Evolutionary conservation across 1,284 basidiomycete species (phyloP).

Genomic region (Naganishia liquefaciens): DNA sequence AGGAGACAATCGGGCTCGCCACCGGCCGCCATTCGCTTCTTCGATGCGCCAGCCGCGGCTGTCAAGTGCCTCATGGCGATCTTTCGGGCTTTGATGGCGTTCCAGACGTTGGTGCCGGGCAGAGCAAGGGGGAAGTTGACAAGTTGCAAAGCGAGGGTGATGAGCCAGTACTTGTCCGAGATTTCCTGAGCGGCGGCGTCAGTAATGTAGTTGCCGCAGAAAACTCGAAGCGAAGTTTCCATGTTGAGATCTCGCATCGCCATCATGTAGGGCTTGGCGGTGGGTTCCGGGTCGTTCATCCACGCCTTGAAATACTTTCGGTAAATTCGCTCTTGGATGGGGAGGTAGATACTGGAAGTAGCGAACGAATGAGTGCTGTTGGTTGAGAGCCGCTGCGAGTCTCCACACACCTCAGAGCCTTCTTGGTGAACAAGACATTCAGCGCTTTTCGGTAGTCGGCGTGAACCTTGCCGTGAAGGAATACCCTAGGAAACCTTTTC

Average conservation of each 20-base stretch:
- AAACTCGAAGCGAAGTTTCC: conserved; percentile 94
- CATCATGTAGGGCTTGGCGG: conserved; percentile 79
- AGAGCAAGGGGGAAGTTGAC: conserved; percentile 98
- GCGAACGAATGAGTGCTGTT: neutral
- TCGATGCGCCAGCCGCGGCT: conserved; percentile 75
- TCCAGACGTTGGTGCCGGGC: conserved; percentile 95
- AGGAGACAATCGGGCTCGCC: conserved; percentile 84
- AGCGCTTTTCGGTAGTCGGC: conserved; percentile 91
- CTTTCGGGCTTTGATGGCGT: conserved; percentile 91
- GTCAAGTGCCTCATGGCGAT: conserved; percentile 80
- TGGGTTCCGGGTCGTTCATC: conserved; percentile 61
- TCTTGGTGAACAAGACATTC: conserved; percentile 90
- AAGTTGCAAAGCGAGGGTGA: conserved; percentile 91
- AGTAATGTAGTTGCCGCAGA: conserved; percentile 87
- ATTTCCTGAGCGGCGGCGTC: conserved; percentile 77
- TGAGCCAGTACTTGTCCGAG: conserved; percentile 92
- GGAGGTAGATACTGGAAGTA: conserved; percentile 72
- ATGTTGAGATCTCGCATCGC: conserved; percentile 91
- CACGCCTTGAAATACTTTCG: conserved; percentile 74
- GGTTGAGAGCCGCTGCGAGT: conserved; percentile 27
- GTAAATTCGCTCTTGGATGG: conserved; percentile 82
- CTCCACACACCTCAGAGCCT: conserved; percentile 72
- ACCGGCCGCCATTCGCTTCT: conserved; percentile 79
- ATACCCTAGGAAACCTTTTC: conserved; percentile 67
- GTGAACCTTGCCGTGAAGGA: conserved; percentile 90